Conservation (phyloP, 306 rosid genomes). For the Neltuma alba region DNA sequence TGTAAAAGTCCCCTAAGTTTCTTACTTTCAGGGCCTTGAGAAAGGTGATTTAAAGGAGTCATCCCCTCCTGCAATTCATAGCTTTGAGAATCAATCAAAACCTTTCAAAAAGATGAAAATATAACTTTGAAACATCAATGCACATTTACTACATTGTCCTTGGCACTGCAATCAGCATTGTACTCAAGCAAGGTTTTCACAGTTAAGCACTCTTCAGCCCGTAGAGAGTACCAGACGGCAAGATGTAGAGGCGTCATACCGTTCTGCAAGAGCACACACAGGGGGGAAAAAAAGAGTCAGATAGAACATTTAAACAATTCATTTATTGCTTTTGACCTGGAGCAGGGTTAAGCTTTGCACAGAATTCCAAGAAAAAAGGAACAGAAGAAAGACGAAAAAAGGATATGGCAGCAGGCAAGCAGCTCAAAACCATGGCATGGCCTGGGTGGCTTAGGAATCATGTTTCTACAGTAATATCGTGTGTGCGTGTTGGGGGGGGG, state of each 20-base stretch:
- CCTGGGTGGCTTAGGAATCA: background rate
- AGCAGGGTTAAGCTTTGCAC: background rate
- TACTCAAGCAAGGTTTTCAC: constrained; percentile 63
- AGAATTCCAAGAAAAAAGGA: background rate
- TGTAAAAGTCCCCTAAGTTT: constrained; percentile 67
- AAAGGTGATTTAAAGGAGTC: constrained; percentile 87
- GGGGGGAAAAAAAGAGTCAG: constrained; percentile 31
- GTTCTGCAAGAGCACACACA: constrained; percentile 78
- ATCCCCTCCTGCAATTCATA: constrained; percentile 79
- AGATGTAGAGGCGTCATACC: constrained; percentile 99
- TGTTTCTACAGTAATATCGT: background rate
- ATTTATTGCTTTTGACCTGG: constrained; percentile 6
- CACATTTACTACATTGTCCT: constrained; percentile 53
- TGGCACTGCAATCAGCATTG: constrained; percentile 71
- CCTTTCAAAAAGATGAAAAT: constrained; percentile 9
- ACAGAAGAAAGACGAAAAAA: background rate
- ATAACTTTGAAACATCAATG: background rate
- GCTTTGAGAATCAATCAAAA: constrained; percentile 30
- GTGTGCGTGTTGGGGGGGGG: background rate
- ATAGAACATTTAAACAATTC: constrained; percentile 23
- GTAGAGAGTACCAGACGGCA: constrained; percentile 93
- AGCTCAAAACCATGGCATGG: background rate
- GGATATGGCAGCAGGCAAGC: background rate
- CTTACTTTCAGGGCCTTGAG: constrained; percentile 75
- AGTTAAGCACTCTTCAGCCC: constrained; percentile 71